Conservation (phyloP, 2,329 filamentous ascomycete species). For the Colletotrichum eremochloae region DNA sequence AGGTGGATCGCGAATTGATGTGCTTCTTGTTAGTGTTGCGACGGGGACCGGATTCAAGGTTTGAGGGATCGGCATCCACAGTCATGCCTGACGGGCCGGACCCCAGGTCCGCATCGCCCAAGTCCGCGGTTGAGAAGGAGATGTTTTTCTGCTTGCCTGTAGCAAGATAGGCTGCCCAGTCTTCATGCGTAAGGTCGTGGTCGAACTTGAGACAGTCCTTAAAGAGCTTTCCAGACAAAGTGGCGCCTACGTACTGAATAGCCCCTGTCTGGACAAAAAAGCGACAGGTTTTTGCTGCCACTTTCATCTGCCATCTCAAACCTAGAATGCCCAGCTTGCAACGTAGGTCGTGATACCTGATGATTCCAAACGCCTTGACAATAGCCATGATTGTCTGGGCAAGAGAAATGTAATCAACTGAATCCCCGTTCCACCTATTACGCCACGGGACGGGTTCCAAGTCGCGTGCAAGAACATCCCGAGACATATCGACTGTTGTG, state of each 20-base stretch:
- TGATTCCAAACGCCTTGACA: constrained; percentile 69
- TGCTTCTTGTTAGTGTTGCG: constrained; percentile 11
- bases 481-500: constrained; percentile 44
- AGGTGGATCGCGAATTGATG: constrained; percentile 36
- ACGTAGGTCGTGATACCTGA: constrained; percentile 70
- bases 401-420: constrained; percentile 70
- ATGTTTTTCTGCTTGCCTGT: constrained; percentile 56
- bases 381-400: constrained; percentile 70
- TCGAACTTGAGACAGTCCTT: constrained; percentile 73
- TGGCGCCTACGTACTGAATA: constrained; percentile 69
- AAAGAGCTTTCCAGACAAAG: constrained; percentile 66
- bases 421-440: constrained; percentile 67
- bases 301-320: constrained; percentile 71
- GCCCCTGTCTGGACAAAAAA: constrained; percentile 69
- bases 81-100: background rate
- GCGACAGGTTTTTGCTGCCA: constrained; percentile 69
- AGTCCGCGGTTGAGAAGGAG: background rate
- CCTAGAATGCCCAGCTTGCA: constrained; percentile 68
- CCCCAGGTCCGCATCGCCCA: constrained; percentile 8
- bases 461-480: constrained; percentile 50
- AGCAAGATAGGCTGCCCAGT: constrained; percentile 68
- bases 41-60: background rate
- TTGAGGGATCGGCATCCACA: background rate
- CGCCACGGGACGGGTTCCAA: constrained; percentile 70
- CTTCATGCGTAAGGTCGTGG: constrained; percentile 67